Conservation (phyloP, 202 grass and related monocot genomes). For the Tripidium arundinaceum region DNA sequence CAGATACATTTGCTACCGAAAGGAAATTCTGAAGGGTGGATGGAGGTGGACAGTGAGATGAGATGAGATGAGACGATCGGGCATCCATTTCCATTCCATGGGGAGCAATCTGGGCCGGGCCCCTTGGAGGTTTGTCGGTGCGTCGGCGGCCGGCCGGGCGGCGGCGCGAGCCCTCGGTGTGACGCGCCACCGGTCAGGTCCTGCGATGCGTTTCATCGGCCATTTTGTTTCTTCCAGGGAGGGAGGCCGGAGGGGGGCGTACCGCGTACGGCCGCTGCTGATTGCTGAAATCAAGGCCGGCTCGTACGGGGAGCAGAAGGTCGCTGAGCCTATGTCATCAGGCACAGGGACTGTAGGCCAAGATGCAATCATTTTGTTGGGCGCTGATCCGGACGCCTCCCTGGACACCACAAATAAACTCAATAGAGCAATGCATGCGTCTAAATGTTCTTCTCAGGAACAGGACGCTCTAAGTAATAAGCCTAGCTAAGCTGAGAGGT, state of each 20-base stretch:
- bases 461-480: no score
- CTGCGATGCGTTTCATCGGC: neutral
- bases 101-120: neutral
- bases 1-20: no score
- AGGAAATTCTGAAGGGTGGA: no score
- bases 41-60: neutral
- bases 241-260: neutral
- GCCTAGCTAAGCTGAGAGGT: no score
- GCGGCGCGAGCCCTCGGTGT: neutral
- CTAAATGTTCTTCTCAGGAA: no score
- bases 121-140: neutral
- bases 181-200: slow-evolving; percentile 28
- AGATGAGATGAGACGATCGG: neutral
- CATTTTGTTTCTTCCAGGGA: slow-evolving; percentile 9
- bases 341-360: slow-evolving; percentile 34
- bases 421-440: no score
- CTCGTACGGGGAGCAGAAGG: slow-evolving; percentile 27
- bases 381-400: slow-evolving; percentile 40
- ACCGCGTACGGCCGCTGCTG: slow-evolving; percentile 7
- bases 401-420: slow-evolving; percentile 8
- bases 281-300: slow-evolving; percentile 19
- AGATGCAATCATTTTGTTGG: slow-evolving; percentile 40
- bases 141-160: neutral
- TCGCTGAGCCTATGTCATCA: slow-evolving; percentile 28
- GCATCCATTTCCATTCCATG: neutral